A percentile compares a stretch with the other conserved stretches of the same genome.
These are phyloP conservation scores for Prunella vulgaris DNA, from an alignment of 257 asterid species.

Conservation along the genomic window DNA sequence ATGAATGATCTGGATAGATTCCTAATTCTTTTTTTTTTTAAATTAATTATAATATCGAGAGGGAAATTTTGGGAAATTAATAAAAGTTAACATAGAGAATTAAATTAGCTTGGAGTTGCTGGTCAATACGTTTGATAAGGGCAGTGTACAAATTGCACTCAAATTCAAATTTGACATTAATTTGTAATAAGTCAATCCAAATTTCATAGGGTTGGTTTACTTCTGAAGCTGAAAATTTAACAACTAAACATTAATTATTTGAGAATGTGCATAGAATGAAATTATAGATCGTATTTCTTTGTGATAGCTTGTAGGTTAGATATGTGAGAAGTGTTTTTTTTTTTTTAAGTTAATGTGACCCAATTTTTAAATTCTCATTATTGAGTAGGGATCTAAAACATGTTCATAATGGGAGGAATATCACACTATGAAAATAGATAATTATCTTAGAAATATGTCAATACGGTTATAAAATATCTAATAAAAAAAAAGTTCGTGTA, in stretches of 20 bases:
- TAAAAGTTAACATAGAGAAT: background rate
- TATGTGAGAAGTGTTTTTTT: too few relatives aligned
- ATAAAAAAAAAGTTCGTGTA: too few relatives aligned
- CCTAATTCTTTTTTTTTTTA: background rate
- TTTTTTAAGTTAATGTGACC: too few relatives aligned
- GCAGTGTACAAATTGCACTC: constrained; percentile 1
- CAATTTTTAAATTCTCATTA: too few relatives aligned
- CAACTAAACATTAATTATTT: background rate
- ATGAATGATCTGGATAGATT: background rate
- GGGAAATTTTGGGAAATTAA: background rate
- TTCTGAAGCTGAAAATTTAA: background rate
- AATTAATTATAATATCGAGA: background rate
- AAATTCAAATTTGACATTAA: constrained; percentile 10
- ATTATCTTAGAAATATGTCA: too few relatives aligned
- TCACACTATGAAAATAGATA: too few relatives aligned
- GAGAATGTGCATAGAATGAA: too few relatives aligned
- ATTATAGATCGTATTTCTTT: too few relatives aligned
- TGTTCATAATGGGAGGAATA: too few relatives aligned
- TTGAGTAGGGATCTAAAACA: too few relatives aligned
- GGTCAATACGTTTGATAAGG: background rate
- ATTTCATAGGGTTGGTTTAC: background rate
- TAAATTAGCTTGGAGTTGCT: background rate
- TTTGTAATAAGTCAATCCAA: background rate
- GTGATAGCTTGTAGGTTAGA: too few relatives aligned
- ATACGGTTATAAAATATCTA: too few relatives aligned